Evolutionary conservation across 2,329 filamentous ascomycete species (phyloP), one percentile per base, ranked within the genome.

Genomic region (Xylaria multiplex): DNA sequence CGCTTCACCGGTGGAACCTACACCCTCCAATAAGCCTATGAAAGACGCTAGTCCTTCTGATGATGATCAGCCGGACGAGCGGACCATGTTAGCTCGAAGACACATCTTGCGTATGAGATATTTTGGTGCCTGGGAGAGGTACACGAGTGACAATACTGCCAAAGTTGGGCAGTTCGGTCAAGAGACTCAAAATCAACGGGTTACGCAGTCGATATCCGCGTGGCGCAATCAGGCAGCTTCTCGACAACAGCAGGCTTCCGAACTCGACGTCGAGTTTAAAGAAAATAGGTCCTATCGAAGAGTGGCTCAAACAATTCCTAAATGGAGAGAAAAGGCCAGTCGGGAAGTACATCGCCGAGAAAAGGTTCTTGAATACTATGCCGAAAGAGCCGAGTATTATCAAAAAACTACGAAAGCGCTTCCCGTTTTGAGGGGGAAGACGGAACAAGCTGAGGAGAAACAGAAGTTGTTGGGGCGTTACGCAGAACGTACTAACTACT

Each of bases 21-120:
- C 52, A 13, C n/a, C 14, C n/a, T 16, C 37, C 22, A 8, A 14
- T 6, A n/a, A 65, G 16, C 42, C 42, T 54, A 48, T 40, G 16
- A n/a, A 61, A 9, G 32, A 64, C 19, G 55, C 16, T 19, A 59
- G 71, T 59, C 19, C 53, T 19, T 58, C 52, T 1, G 70, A 69
- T 32, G 67, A 72, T 27, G 64, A 75, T 27, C 62, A 72, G 45
- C 65, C 68, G 16, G 76, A 78, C 43, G 76, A 76, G 64, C 73
- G 60, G 14, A 77, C 76, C 8, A 59, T 74, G 60, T 67, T 77
- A 61, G 76, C 76, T 27, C 70, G 75, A 52, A 70, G 76, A 54
- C 76, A 78, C 57, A 77, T 78, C 14, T 66, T 77, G 9, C 75
- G 76, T 24, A 76, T 77, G 74, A 72, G 75, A 64, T 77, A 75